Percentiles rank a stretch among this genome's conserved stretches.
Conservation (phyloP, 192 early-diverging fungal genomes). For the Coemansia sp. region DNA sequence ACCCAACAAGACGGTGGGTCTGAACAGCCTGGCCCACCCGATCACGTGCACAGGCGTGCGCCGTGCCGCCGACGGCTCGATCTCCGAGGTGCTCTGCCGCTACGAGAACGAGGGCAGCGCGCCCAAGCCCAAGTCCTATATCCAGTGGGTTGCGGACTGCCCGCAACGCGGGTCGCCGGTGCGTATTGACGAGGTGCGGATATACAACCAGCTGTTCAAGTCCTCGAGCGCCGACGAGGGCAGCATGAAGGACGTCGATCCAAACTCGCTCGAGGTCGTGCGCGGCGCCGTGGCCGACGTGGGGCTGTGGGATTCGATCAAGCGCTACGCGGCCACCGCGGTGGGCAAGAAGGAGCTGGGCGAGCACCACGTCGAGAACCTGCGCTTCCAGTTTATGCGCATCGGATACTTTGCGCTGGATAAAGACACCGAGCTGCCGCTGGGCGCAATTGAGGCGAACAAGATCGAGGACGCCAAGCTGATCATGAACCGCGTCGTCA, state of each 20-base stretch:
- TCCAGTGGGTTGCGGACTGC: conserved; percentile 97
- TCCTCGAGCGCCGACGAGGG: conserved; percentile 83
- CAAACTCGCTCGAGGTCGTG: conserved; percentile 65
- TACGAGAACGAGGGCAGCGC: conserved; percentile 70
- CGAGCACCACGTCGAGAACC: conserved; percentile 68
- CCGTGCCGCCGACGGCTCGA: conserved; percentile 73
- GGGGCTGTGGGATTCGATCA: conserved; percentile 69
- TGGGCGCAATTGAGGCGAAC: conserved; percentile 55
- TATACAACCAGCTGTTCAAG: conserved; percentile 85
- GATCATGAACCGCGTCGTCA: conserved; percentile 64
- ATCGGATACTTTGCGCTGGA: conserved; percentile 99
- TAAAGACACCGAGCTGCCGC: conserved; percentile 69
- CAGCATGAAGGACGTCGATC: conserved; percentile 80
- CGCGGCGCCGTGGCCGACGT: conserved; percentile 76
- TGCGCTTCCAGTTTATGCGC: conserved; percentile 89
- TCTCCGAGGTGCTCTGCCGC: conserved; percentile 74
- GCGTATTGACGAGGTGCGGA: conserved; percentile 71
- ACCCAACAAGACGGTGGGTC: conserved; percentile 89
- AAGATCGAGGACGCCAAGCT: conserved; percentile 58
- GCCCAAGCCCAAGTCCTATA: conserved; percentile 92
- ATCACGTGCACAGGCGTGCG: conserved; percentile 79
- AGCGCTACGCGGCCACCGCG: conserved; percentile 44
- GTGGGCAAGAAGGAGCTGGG: conserved; percentile 52
- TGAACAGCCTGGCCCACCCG: conserved; percentile 81
- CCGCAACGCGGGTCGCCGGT: conserved; percentile 80